Evolutionary conservation across 1,284 basidiomycete species (phyloP), one percentile per base, ranked within the genome.

Genomic region (Puccinia coronata): DNA sequence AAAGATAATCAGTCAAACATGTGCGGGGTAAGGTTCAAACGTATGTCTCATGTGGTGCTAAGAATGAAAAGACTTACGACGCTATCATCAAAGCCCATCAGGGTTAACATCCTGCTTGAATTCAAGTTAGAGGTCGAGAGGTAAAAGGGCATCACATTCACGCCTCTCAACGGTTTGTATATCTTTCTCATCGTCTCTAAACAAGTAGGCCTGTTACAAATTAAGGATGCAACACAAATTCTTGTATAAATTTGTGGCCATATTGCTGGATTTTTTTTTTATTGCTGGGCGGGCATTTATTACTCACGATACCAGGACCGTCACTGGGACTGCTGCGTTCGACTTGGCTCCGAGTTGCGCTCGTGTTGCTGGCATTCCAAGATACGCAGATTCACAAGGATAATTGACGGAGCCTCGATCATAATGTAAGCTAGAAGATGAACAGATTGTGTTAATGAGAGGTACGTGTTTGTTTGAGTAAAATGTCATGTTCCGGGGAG

Each of bases 341-440:
- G 41, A 53, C 36, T 47, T 41, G 28, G 25, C 12, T 12, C 49
- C 65, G 18, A 79, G 43, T 57, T 72, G 36, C 14, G 69, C 43
- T 49, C 49, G 11, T 3, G 39, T 39, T 31, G 67, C 47, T 43
- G 69, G 57, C 51, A 72, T 72, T 25, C 39, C 65, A 47, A 81
- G 49, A 69, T 74, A 81, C 8, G 80, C 80, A 57, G 80, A 47
- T 69, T 81, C 70, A 28, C 80, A 81, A 43, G 80, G 70, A 25
- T 74, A 55, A 55, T 55, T 67, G 2, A 72, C 59, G 39, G 31
- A 39, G 34, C 61, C 55, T 11, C 47, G n/a, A 57, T 81, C 80
- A 74, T 81, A 81, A 69, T 74, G 80, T 20, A 81, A 69, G 43
- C 63, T 79, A 57, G 41, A 75, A 75, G 61, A 75, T 20, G 43